Percentiles rank a stretch among this genome's conserved stretches.
phyloP scores from a whole-genome alignment of 2,329 filamentous ascomycete genomes.

The Cladophialophora carrionii region DNA sequence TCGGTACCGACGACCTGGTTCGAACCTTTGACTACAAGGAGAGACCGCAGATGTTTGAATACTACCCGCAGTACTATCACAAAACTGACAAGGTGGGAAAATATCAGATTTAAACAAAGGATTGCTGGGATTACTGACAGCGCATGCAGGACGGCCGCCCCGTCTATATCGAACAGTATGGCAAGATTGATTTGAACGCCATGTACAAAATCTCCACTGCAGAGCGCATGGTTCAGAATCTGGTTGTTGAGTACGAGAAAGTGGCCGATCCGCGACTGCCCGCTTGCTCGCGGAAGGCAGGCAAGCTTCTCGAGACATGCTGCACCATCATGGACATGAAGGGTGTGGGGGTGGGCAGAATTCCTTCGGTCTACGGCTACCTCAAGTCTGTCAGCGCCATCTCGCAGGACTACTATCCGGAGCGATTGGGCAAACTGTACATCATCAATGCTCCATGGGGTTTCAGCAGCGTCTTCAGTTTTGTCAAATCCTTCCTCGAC shows the following conservation, averaged over 20 bases:
- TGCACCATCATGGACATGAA: conserved; percentile 99
- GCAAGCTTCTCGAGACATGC: conserved; percentile 90
- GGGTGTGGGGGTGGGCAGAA: conserved; percentile 82
- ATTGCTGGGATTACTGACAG: conserved; percentile 12
- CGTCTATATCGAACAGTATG: conserved; percentile 94
- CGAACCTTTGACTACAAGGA: conserved; percentile 84
- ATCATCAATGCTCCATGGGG: conserved; percentile 98
- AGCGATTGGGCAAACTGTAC: conserved; percentile 93
- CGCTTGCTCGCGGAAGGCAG: conserved; percentile 89
- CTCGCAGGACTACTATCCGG: conserved; percentile 98
- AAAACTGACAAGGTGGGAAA: conserved; percentile 63
- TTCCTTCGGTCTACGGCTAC: conserved; percentile 84
- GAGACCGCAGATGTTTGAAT: conserved; percentile 80
- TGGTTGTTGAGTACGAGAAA: conserved; percentile 97
- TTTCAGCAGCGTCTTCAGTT: conserved; percentile 80
- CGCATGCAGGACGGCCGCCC: conserved; percentile 80
- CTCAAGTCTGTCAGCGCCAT: conserved; percentile 81
- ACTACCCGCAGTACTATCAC: conserved; percentile 99
- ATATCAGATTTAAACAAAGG: conserved; percentile 6
- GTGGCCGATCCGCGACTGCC: conserved; percentile 89
- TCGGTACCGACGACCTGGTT: conserved; percentile 79
- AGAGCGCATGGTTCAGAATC: conserved; percentile 94
- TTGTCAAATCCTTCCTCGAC: conserved; percentile 93
- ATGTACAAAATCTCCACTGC: conserved; percentile 92
- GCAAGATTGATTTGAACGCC: conserved; percentile 84